A percentile compares a stretch with the other conserved stretches of the same genome.
Conservation (phyloP, 805 yeast species). For the Kuraishia molischiana region DNA sequence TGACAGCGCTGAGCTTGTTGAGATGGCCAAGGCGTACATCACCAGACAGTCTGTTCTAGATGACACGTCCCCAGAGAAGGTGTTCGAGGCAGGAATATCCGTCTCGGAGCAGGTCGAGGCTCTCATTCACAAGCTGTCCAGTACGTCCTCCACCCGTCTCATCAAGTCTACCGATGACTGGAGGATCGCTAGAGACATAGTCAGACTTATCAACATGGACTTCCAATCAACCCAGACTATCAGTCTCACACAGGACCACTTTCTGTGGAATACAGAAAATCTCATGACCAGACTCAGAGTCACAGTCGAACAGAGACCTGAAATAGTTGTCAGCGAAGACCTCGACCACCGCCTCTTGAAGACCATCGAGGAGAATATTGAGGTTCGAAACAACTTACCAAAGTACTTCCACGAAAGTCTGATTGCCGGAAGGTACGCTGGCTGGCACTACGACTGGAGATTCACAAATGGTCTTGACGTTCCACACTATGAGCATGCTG, state of each 20-base stretch:
- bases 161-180: slow-evolving; percentile 1
- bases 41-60: slow-evolving; percentile 7
- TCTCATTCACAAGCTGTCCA: not conserved
- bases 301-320: slow-evolving; percentile 1
- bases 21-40: slow-evolving; percentile 9
- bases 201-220: slow-evolving; percentile 4
- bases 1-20: slow-evolving; percentile 6
- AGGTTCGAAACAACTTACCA: slow-evolving; percentile 3
- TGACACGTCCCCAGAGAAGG: slow-evolving; percentile 4
- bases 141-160: not conserved
- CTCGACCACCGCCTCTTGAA: slow-evolving; percentile 12
- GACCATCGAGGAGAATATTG: slow-evolving; percentile 5
- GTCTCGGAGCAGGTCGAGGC: slow-evolving; percentile 1
- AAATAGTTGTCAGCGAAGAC: slow-evolving; percentile 2
- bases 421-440: slow-evolving; percentile 30
- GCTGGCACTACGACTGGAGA: slow-evolving; percentile 38
- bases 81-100: slow-evolving; percentile 12
- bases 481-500: slow-evolving; percentile 28
- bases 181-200: slow-evolving; percentile 9
- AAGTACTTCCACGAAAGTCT: slow-evolving; percentile 30
- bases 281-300: slow-evolving; percentile 9
- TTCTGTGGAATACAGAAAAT: slow-evolving; percentile 13
- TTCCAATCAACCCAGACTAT: slow-evolving; percentile 6
- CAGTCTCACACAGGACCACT: slow-evolving; percentile 12
- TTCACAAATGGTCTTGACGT: slow-evolving; percentile 36